These are phyloP conservation scores for Cynara cardunculus DNA, from an alignment of 129 eudicot genomes.

Conservation along the genomic window DNA sequence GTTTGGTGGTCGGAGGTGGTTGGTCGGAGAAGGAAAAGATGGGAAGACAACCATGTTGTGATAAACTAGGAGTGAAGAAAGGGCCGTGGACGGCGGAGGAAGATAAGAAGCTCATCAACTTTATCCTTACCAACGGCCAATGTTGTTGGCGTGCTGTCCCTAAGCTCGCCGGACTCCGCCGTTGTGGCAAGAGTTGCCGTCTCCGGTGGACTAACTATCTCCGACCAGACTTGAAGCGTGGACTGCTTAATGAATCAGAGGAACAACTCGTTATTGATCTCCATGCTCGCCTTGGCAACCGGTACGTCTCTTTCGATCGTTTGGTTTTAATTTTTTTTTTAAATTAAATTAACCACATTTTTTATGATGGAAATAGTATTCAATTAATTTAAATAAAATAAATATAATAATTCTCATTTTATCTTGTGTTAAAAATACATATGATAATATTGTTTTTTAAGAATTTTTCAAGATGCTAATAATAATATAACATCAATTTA, in stretches of 20 bases:
- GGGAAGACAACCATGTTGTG: conserved; percentile 97
- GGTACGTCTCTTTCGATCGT: conserved; percentile 25
- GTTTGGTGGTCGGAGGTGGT: background rate
- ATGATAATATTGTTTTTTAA: too few relatives aligned
- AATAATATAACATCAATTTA: too few relatives aligned
- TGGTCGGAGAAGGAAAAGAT: conserved; percentile 6
- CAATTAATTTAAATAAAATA: background rate
- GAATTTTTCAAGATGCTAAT: too few relatives aligned
- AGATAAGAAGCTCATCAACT: conserved; percentile 75
- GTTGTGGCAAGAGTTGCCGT: conserved; percentile 92
- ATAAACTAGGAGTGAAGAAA: conserved; percentile 86
- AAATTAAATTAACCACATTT: background rate
- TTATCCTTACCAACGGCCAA: conserved; percentile 76
- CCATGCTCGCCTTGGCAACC: conserved; percentile 85
- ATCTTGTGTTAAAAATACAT: too few relatives aligned
- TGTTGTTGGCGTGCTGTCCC: conserved; percentile 98
- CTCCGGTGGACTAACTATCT: conserved; percentile 94
- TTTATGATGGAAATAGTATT: background rate
- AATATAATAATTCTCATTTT: too few relatives aligned
- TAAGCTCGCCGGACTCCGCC: conserved; percentile 78
- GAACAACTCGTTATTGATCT: conserved; percentile 81
- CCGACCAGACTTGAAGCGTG: conserved; percentile 86
- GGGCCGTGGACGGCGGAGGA: conserved; percentile 97
- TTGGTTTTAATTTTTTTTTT: background rate
- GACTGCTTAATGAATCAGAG: conserved; percentile 67